Base-by-base conservation (phyloP, 139 green algal species). In the Haematococcus sp. region DNA sequence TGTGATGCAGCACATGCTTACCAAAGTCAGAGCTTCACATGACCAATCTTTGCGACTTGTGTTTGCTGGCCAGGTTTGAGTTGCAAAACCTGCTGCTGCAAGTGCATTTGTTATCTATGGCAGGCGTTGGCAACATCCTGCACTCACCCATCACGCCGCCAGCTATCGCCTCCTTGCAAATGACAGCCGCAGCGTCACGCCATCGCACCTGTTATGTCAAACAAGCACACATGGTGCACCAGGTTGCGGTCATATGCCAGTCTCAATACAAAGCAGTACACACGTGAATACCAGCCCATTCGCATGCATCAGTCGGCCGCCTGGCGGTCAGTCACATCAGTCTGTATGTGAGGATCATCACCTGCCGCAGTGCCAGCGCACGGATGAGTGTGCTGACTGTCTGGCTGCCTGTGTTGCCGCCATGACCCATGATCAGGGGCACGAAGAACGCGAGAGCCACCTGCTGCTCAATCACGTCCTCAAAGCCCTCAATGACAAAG, bases 391-490 rank as follows among this genome's bases (percentile, higher is more conserved):
- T 92, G 49, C 82, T 83, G 4, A 91, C 87, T 30, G 77, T 73
- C 70, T 94, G 89, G 9, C 78, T 88, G 44, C 89, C 89, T 0
- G 89, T 91, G 84, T 94, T 94, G 69, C 89, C 89, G 31, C 87
- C 89, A 71, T 94, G 89, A 0, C 89, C 89, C 68, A 94, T 92
- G 32, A 94, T 81, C 7, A 94, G 79, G 0, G 89, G 89, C 27
- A 94, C 84, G 49, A 92, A 92, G 76, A 90, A 91, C 80, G 81
- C 88, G 66, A 65, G 58, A 4, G 23, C 58, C 25, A 65, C 76
- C 30, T 81, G 76, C 15, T 55, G 72, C 72, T 66, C n/a, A 27
- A 74, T 60, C 28, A 74, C 27, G 30, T 35, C 34, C 22, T 49
- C 40, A 49, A 49, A 49, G 40, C 40, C 40, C 40, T 49, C 40